Evolutionary conservation across 2,329 filamentous ascomycete species (phyloP), one percentile per base, ranked within the genome.

Genomic region (Cercospora sesami): DNA sequence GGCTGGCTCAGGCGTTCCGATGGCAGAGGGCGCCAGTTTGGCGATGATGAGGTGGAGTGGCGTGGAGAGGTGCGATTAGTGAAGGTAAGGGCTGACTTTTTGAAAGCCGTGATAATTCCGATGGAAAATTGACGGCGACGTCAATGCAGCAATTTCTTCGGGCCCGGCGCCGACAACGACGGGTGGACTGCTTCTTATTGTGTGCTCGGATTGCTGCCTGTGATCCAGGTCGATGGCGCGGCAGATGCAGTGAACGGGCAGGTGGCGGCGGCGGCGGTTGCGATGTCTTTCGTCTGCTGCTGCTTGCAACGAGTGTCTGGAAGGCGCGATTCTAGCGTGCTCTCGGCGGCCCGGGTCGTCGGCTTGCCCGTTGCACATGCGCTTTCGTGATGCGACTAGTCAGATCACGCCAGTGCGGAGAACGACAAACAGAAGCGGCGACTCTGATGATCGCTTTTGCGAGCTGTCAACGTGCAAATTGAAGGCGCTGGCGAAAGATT

Each of bases 1-100:
- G 60, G 68, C 71, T 42, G 68, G 69, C 42, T 53, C 26, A 14
- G 71, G 70, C 12, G 68, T 63, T 14, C 64, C 71, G 12, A 71
- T 57, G 7, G 64, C 65, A 55, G 62, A 64, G n/a, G 66, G 67
- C 36, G 66, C 62, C 67, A 65, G 57, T 63, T 36, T 60, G 64
- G 26, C 58, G 42, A 61, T 45, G 51, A 57, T 61, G 59, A 9
- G 63, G 36, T 64, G 61, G 62, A 55, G 36, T 59, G 39, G 31
- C 61, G 58, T 39, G 59, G 63, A 65, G 53, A 62, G 64, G 55
- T 39, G 53, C 45, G 31, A 61, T 28, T 48, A 42, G 48, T 57
- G 61, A 63, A 48, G 45, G 48, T 58, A 18, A 21, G 51, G 31
- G 48, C 57, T 57, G 33, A 30, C 62, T 58, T 58, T 58, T 64